Conservation (phyloP, 208 protist species). For the Leishmania aethiopica region DNA sequence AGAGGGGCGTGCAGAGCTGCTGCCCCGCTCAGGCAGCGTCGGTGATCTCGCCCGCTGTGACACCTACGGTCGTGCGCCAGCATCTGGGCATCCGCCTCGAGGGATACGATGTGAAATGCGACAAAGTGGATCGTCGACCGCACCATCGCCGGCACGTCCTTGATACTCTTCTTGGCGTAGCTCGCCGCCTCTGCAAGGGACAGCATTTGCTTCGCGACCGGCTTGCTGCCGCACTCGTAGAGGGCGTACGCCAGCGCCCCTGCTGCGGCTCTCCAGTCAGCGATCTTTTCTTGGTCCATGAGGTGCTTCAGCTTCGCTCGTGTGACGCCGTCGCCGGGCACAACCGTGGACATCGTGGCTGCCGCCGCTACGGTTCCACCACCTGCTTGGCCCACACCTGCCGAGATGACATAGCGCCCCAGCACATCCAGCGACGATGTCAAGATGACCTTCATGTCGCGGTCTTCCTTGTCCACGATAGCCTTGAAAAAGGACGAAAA, state of each 20-base stretch:
- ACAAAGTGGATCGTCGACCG: conserved; percentile 38
- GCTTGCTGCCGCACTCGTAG: conserved; percentile 24
- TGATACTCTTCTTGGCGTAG: conserved; percentile 12
- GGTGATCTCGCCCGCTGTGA: conserved; percentile 9
- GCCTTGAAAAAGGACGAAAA: conserved; percentile 31
- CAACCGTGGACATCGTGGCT: neutral
- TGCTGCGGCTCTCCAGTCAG: conserved; percentile 14
- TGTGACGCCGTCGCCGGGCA: conserved; percentile 2
- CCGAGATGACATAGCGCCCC: conserved; percentile 29
- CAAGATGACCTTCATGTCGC: conserved; percentile 28
- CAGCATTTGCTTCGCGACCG: conserved; percentile 11
- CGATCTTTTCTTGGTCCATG: conserved; percentile 20
- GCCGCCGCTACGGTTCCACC: neutral
- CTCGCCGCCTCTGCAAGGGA: conserved; percentile 24
- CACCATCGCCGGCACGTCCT: conserved; percentile 22
- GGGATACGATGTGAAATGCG: conserved; percentile 64
- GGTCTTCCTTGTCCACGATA: conserved; percentile 37
- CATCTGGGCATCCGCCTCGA: conserved; percentile 67
- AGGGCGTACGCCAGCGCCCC: conserved; percentile 29
- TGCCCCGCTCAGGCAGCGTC: neutral
- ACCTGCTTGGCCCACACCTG: neutral
- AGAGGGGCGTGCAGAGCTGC: neutral
- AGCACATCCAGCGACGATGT: conserved; percentile 33
- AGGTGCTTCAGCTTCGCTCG: conserved; percentile 19
- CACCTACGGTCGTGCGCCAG: conserved; percentile 13